Base-by-base conservation (phyloP, 2,329 filamentous ascomycete species). In the Diaporthe amygdali region DNA sequence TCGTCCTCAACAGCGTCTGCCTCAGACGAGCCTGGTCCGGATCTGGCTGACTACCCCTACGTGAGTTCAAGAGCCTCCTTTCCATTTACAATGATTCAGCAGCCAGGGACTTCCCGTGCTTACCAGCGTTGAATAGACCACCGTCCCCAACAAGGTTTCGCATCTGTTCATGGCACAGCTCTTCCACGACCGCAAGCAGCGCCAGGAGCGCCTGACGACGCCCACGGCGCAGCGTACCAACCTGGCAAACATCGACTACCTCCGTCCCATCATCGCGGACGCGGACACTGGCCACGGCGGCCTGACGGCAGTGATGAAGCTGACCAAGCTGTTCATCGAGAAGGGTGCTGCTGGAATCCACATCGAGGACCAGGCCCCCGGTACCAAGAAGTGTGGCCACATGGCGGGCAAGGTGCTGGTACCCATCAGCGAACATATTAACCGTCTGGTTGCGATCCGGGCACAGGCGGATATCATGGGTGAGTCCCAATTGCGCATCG, bases 401-500 rank as follows among this genome's bases (percentile, higher is more conserved):
- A 98, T 98, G 96, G 96, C 96, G 75, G 96, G 96, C 79, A 98
- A 98, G 86, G 96, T 98, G 52, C 88, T 99, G 72, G 96, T 99
- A 66, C 96, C 96, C 64, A 97, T 98, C 80, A 94, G 91, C 83
- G 96, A 99, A 86, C 96, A 99, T 86, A 98, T 98, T 85, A 98
- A 98, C 87, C 93, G 96, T 69, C 88, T 99, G 68, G 95, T 99
- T 64, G 95, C 96, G 76, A 98, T 99, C 81, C 93, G 96, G 72
- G 96, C 96, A 5, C 96, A 99, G 84, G 96, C 96, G 76, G 96
- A 99, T 81, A 98, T 99, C 79, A 98, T 99, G 96, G 96, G 93
- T 91, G 83, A 76, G 80, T 66, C n/a, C n/a, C n/a, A n/a, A n/a
- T n/a, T n/a, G n/a, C n/a, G n/a, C n/a, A n/a, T n/a, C n/a, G n/a